A percentile compares a stretch with the other conserved stretches of the same genome.
These are phyloP conservation scores for Cerrena zonata DNA, from an alignment of 1,284 basidiomycete species.

Conservation along the genomic window DNA sequence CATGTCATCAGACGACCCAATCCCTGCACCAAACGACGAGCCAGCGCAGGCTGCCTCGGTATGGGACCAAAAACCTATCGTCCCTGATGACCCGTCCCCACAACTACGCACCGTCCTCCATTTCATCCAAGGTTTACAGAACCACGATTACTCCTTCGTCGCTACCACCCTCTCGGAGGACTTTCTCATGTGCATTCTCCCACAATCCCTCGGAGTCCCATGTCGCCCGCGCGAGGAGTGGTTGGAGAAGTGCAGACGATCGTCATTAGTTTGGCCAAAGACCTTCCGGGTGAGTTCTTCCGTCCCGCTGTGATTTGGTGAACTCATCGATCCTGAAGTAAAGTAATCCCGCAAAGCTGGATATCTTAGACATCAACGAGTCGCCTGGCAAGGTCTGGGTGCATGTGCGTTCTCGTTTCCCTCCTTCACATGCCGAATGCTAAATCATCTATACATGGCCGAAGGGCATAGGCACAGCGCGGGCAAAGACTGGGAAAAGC, in stretches of 20 bases:
- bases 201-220: neutral
- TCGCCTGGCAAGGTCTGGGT: constrained; percentile 4
- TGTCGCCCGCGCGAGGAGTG: neutral
- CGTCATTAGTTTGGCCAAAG: neutral
- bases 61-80: neutral
- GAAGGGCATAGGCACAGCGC: constrained; percentile 1
- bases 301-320: neutral
- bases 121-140: neutral
- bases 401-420: constrained; percentile 1
- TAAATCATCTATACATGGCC: neutral
- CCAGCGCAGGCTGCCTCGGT: neutral
- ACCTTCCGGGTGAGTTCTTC: neutral
- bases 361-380: constrained; percentile 4
- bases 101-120: neutral
- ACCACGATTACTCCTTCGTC: neutral
- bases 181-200: neutral
- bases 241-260: neutral
- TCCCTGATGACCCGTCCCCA: neutral
- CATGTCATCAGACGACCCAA: neutral
- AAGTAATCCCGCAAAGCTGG: neutral
- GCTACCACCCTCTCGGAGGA: neutral
- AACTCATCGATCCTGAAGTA: neutral
- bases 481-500: constrained; percentile 1
- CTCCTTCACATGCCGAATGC: neutral
- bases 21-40: neutral